phyloP scores from a whole-genome alignment of 2,329 filamentous ascomycete genomes.

The Penicillium sp. region DNA sequence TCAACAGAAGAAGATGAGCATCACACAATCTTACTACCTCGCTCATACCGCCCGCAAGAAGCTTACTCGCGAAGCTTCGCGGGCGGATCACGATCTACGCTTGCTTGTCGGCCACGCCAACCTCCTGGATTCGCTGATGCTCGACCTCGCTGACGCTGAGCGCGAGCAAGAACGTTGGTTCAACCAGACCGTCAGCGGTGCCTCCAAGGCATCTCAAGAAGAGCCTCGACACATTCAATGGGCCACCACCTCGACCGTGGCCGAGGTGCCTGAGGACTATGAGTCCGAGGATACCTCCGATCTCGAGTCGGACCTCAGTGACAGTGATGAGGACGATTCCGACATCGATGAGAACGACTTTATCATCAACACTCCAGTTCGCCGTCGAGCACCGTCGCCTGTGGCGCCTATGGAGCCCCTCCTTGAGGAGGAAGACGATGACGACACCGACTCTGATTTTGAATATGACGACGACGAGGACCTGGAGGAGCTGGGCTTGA shows the following conservation, averaged over 20 bases:
- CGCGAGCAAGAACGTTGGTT: constrained; percentile 96
- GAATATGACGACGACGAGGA: constrained; percentile 60
- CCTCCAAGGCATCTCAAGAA: constrained; percentile 50
- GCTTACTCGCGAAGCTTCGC: constrained; percentile 87
- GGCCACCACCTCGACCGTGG: constrained; percentile 75
- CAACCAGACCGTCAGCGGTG: constrained; percentile 86
- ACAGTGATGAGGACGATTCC: constrained; percentile 42
- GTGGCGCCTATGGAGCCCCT: constrained; percentile 31
- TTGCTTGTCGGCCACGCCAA: constrained; percentile 97
- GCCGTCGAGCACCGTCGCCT: constrained; percentile 32
- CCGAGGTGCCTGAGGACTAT: constrained; percentile 71
- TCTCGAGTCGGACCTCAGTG: constrained; percentile 54
- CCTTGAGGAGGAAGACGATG: constrained; percentile 33
- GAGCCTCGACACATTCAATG: constrained; percentile 76
- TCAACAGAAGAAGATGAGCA: constrained; percentile 84
- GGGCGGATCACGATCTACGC: constrained; percentile 89
- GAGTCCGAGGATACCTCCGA: constrained; percentile 62
- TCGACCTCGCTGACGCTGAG: constrained; percentile 87
- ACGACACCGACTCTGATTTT: constrained; percentile 56
- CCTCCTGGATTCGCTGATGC: constrained; percentile 92
- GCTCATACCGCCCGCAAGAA: constrained; percentile 95
- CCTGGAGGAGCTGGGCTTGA: constrained; percentile 61
- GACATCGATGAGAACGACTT: constrained; percentile 45
- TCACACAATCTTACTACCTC: constrained; percentile 97
- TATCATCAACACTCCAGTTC: constrained; percentile 38